A percentile compares a stretch with the other conserved stretches of the same genome.
Conservation (phyloP, 1,139 yeast species). For the Pichia sp. region DNA sequence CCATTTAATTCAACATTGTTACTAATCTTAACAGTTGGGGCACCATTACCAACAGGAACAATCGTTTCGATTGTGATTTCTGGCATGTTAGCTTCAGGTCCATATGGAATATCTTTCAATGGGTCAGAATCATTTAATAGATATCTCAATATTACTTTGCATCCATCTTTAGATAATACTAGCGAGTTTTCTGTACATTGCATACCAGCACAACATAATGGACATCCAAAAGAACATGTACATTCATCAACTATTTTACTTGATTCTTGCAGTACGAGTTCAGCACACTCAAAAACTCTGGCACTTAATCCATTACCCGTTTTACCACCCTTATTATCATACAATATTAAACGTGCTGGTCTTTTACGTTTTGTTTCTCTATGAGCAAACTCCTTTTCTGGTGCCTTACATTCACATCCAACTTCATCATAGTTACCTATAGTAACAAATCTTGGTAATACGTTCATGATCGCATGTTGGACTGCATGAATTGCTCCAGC, state of each 20-base stretch:
- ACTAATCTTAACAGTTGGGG: constrained; percentile 31
- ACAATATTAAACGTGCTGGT: constrained; percentile 80
- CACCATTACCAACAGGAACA: constrained; percentile 36
- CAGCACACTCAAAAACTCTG: constrained; percentile 73
- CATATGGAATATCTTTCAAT: constrained; percentile 45
- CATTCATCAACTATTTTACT: constrained; percentile 55
- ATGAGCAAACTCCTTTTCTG: constrained; percentile 85
- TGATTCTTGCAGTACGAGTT: constrained; percentile 56
- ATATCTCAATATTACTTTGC: constrained; percentile 51
- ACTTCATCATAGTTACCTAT: constrained; percentile 60
- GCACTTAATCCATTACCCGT: constrained; percentile 73
- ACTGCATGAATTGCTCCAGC: constrained; percentile 98
- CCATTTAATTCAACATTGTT: constrained; percentile 2
- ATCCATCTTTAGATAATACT: constrained; percentile 84
- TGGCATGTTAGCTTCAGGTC: constrained; percentile 83
- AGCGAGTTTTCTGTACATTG: constrained; percentile 74
- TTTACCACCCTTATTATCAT: constrained; percentile 75
- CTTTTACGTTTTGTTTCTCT: constrained; percentile 62
- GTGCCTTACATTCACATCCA: constrained; percentile 92
- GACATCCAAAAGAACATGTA: constrained; percentile 83
- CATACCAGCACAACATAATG: constrained; percentile 73
- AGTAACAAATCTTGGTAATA: constrained; percentile 61
- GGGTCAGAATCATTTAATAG: constrained; percentile 10
- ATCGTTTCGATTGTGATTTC: constrained; percentile 62
- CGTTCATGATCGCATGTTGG: constrained; percentile 78